Evolutionary conservation across 192 early-diverging fungal species (phyloP), one percentile per base, ranked within the genome.

Genomic region (Coemansia sp.): DNA sequence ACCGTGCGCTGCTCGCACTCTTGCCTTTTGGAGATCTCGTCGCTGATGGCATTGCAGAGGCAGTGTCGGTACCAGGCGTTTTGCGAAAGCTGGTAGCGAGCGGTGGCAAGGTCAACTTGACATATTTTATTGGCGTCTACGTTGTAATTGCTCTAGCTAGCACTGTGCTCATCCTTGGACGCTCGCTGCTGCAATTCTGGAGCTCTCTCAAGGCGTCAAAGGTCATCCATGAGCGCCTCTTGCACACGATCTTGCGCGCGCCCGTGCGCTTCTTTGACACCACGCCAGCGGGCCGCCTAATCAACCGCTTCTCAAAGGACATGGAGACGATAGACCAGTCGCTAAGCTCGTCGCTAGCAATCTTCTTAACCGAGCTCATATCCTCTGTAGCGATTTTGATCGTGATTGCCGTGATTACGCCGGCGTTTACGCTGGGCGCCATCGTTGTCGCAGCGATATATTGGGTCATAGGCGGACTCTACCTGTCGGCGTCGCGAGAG

Each of bases 231-330:
- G 75, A 83, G 66, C 46, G 36, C 43, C 76, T 83, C 38, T 38
- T 83, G 73, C 80, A 78, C 70, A 75, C 80, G 15, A 63, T 83
- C 18, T 33, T 95, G 16, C 88, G 86, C 67, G 77, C 88, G 8
- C 89, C 88, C 12, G 87, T 88, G 85, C 66, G 75, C 31, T 90
- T 87, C 69, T 90, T 90, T 73, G 89, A 90, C 65, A 82, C 87
- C 4, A 94, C 94, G 1, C 94, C 94, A 24, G 74, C 93, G 0
- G 94, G 96, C 11, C 89, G 96, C 54, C 89, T 96, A 74, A 73
- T 96, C 36, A 94, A 97, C 72, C 90, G 96, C 13, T 96, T 97
- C 74, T 91, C 92, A 52, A 95, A 93, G 68, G 96, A 97, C 71
- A 83, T 83, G 80, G 80, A 83, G 76, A 83, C 80, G 1, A 87